Conservation (phyloP, 1,139 yeast genomes). For the Kazachstania sp. region DNA sequence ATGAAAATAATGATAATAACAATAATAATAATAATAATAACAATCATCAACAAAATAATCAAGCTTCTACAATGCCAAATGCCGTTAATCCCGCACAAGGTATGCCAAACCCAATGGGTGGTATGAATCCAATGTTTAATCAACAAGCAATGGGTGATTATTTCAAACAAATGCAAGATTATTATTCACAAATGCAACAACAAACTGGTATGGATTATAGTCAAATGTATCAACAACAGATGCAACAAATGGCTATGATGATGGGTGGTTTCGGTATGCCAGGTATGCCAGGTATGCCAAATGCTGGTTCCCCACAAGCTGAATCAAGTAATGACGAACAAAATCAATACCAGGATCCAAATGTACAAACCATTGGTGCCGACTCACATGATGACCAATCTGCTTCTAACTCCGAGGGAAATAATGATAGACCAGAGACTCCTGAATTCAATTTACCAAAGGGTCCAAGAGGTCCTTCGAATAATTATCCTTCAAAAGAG, state of each 20-base stretch:
- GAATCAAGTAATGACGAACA: slow-evolving; percentile 6
- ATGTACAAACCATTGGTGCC: slow-evolving; percentile 7
- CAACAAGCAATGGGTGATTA: slow-evolving; percentile 86
- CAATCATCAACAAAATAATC: slow-evolving; percentile 15
- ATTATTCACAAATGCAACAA: slow-evolving; percentile 55
- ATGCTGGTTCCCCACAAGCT: slow-evolving; percentile 32
- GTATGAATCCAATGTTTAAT: slow-evolving; percentile 69
- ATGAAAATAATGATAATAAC: slow-evolving; percentile 21
- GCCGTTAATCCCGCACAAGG: slow-evolving; percentile 6
- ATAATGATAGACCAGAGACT: slow-evolving; percentile 12
- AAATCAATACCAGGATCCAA: slow-evolving; percentile 14
- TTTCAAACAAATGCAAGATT: slow-evolving; percentile 79
- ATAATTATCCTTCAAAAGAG: slow-evolving; percentile 15
- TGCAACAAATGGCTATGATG: slow-evolving; percentile 42
- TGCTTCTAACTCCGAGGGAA: background rate
- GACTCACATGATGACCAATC: slow-evolving; percentile 13
- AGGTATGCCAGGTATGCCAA: slow-evolving; percentile 25
- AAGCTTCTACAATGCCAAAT: slow-evolving; percentile 1
- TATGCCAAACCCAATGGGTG: slow-evolving; percentile 18
- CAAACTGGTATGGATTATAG: slow-evolving; percentile 34
- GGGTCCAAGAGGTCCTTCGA: slow-evolving; percentile 30
- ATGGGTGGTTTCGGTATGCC: slow-evolving; percentile 41
- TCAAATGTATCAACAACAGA: slow-evolving; percentile 36
- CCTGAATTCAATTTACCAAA: slow-evolving; percentile 29
- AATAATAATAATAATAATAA: slow-evolving; percentile 30